Evolutionary conservation across 805 yeast species (phyloP), one percentile per base, ranked within the genome.

Genomic region (Cyberlindnera xylosilytica): DNA sequence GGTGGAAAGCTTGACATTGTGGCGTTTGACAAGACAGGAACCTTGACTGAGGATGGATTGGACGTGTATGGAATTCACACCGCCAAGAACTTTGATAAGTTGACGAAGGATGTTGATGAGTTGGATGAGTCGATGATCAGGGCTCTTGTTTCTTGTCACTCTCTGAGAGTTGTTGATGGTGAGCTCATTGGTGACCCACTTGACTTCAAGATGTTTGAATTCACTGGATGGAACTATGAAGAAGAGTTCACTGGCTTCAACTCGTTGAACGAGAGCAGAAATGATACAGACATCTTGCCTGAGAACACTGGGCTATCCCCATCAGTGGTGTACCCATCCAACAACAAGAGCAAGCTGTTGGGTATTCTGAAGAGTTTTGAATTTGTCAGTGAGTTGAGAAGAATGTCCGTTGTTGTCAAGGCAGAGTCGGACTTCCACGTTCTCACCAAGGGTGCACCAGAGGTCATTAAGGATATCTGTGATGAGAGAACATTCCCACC

Each of bases 11-110:
- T 93, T 20, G 97, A 91, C 58, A 78, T 87, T 4, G 71, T 88
- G 58, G 89, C 96, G 56, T 93, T 93, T 63, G 99, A 93, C 66
- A 93, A 93, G 60, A 93, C 99, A 0, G 99, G 99, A 3, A 93
- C 99, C 0, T 69, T 93, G 49, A 93, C 99, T 0, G 98, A 93
- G 57, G 99, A 93, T 60, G 98, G 98, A 0, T 70, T 93, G 28
- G 98, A 91, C 60, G 87, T 93, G 3, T 70, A 89, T 55, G 85
- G 87, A 7, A 72, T 79, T n/a, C 81, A 76, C 44, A 52, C 66
- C 10, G 58, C 60, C 4, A 52, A 60, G 26, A 34, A 38, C n/a
- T 62, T 66, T 35, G 57, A 63, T 19, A 52, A 49, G 2, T 39
- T 67, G 23, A 47, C 58, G 7, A 53, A 42, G 4, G 50, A 49